Conservation (phyloP, 768 basidiomycete species). For the Lactifluus echinatus region DNA sequence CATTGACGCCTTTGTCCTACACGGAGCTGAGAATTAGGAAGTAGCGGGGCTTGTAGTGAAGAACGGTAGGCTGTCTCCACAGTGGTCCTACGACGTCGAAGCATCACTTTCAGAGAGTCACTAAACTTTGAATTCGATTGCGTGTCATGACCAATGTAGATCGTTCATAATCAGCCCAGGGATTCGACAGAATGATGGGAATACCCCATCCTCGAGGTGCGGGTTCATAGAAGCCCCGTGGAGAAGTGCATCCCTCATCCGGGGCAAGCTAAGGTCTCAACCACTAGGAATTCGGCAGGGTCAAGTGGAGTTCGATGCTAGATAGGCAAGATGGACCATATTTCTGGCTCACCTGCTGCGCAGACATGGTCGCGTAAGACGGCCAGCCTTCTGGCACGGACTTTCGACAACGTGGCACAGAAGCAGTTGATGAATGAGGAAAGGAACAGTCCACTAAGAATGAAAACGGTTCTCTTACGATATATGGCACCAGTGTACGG, state of each 20-base stretch:
- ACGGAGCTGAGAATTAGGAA: not conserved
- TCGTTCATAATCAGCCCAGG: not conserved
- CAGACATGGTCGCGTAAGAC: not conserved
- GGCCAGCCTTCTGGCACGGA: not conserved
- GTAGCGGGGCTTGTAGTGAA: not conserved
- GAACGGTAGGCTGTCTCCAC: not conserved
- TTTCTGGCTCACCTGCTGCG: not conserved
- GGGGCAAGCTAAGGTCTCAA: not conserved
- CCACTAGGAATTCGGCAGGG: not conserved
- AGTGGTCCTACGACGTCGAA: not conserved
- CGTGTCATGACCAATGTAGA: not conserved
- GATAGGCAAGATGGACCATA: not conserved
- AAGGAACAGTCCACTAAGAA: not conserved
- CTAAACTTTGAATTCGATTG: conserved; percentile 1
- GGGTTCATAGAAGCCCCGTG: not conserved
- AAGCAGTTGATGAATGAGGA: not conserved
- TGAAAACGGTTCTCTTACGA: not conserved
- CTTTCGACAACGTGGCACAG: not conserved
- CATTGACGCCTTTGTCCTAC: not conserved
- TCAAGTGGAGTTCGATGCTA: not conserved
- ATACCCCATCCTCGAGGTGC: not conserved
- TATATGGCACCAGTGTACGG: not conserved
- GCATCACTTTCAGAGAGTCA: not conserved
- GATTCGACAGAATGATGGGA: not conserved
- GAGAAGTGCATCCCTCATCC: not conserved